phyloP scores from a whole-genome alignment of 495 filamentous ascomycete species.

The Penicillium atrosanguineum region DNA sequence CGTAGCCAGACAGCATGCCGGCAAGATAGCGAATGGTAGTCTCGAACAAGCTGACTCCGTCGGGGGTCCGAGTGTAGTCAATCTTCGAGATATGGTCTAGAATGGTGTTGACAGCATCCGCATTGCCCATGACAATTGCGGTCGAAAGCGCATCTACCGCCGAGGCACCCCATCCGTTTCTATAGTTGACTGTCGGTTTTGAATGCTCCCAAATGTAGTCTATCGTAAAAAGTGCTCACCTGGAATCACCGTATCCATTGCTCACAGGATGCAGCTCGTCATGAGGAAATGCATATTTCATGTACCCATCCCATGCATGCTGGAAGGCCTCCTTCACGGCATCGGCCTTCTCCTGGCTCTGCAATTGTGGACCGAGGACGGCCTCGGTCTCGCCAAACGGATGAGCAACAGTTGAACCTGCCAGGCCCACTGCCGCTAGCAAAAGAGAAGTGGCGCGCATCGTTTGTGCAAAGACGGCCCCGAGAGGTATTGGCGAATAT shows the following conservation, averaged over 20 bases:
- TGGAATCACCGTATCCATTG: slow-evolving; percentile 64
- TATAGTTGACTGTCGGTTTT: slow-evolving; percentile 28
- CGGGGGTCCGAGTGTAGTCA: slow-evolving; percentile 61
- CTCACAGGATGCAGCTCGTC: slow-evolving; percentile 72
- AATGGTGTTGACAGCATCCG: slow-evolving; percentile 64
- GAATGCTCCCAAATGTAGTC: neutral
- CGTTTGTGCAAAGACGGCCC: slow-evolving; percentile 1
- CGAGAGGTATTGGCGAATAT: neutral
- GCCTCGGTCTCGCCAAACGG: slow-evolving; percentile 11
- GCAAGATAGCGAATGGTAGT: slow-evolving; percentile 87
- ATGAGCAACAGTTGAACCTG: slow-evolving; percentile 24
- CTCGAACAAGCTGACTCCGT: slow-evolving; percentile 73
- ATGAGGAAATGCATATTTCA: slow-evolving; percentile 72
- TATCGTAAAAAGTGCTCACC: slow-evolving; percentile 45
- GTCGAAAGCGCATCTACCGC: slow-evolving; percentile 83
- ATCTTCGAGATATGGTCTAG: slow-evolving; percentile 65
- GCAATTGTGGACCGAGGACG: slow-evolving; percentile 5
- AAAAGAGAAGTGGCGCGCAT: slow-evolving; percentile 36
- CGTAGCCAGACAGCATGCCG: slow-evolving; percentile 78
- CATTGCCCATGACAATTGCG: slow-evolving; percentile 72
- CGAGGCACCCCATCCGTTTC: slow-evolving; percentile 85
- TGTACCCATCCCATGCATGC: slow-evolving; percentile 79
- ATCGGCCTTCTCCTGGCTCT: slow-evolving; percentile 44
- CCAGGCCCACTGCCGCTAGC: slow-evolving; percentile 25
- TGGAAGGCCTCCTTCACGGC: slow-evolving; percentile 75